Evolutionary conservation across 257 asterid species (phyloP).

Genomic region (Scutellaria baicalensis): DNA sequence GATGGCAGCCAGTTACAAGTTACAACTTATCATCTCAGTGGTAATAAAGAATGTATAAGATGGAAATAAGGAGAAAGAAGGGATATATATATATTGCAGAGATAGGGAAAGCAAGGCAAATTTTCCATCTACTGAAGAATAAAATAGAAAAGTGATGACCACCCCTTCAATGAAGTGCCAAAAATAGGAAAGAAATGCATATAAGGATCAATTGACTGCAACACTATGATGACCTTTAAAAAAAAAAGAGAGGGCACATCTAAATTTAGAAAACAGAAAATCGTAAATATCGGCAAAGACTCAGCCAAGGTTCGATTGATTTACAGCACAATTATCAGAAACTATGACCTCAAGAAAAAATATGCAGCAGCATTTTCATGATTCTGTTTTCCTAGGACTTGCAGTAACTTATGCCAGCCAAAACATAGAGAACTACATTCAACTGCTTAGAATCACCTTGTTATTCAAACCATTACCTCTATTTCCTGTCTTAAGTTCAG

Average conservation of each 20-base stretch:
- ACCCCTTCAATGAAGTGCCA: background rate
- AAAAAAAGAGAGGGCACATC: background rate
- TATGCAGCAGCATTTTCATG: conserved; percentile 29
- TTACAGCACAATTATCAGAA: background rate
- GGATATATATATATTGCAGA: background rate
- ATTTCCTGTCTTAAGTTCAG: conserved; percentile 86
- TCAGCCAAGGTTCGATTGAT: background rate
- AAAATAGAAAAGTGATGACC: background rate
- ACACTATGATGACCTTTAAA: background rate
- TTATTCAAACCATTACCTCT: conserved; percentile 43
- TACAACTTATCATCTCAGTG: background rate
- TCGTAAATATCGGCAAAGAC: background rate
- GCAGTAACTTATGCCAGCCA: conserved; percentile 11
- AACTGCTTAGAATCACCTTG: too few relatives aligned
- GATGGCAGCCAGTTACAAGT: background rate
- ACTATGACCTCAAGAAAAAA: background rate
- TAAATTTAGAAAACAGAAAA: background rate
- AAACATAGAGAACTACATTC: background rate
- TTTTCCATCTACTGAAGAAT: conserved; percentile 1
- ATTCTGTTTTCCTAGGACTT: conserved; percentile 44
- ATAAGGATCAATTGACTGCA: background rate
- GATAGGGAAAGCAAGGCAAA: background rate
- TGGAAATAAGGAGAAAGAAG: background rate
- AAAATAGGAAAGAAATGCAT: background rate
- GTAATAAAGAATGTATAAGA: background rate